These are phyloP conservation scores for Aspergillus niger DNA, from an alignment of 2,329 filamentous ascomycete genomes.

Conservation along the genomic window DNA sequence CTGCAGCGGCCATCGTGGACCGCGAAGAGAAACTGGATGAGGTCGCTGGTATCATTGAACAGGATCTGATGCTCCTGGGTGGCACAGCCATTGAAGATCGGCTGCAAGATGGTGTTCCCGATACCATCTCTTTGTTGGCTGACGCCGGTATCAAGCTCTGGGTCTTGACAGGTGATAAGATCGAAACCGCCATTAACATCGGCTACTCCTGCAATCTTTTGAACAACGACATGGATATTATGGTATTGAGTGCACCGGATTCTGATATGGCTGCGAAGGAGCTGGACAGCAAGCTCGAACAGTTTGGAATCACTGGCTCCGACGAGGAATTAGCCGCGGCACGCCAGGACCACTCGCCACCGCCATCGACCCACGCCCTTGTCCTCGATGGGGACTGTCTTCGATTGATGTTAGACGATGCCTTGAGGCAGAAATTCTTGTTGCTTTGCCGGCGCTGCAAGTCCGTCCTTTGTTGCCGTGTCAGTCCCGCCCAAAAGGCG, in stretches of 20 bases:
- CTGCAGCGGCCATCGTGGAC: slow-evolving; percentile 7
- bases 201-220: slow-evolving; percentile 68
- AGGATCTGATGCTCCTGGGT: neutral
- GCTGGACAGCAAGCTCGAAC: slow-evolving; percentile 6
- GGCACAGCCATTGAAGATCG: slow-evolving; percentile 80
- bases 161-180: slow-evolving; percentile 97
- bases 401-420: slow-evolving; percentile 4
- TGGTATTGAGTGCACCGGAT: slow-evolving; percentile 1
- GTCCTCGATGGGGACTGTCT: slow-evolving; percentile 5
- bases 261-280: slow-evolving; percentile 5
- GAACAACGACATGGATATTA: slow-evolving; percentile 36
- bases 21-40: slow-evolving; percentile 8
- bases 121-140: slow-evolving; percentile 5
- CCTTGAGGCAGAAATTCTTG: slow-evolving; percentile 7
- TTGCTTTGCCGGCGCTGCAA: slow-evolving; percentile 6
- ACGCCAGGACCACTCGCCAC: slow-evolving; percentile 7
- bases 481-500: slow-evolving; percentile 6
- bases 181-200: slow-evolving; percentile 98
- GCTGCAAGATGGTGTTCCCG: slow-evolving; percentile 31
- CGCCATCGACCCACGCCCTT: slow-evolving; percentile 4
- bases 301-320: slow-evolving; percentile 7
- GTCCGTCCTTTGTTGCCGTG: slow-evolving; percentile 10
- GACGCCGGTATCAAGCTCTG: slow-evolving; percentile 96
- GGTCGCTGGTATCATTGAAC: slow-evolving; percentile 1
- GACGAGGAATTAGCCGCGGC: slow-evolving; percentile 6